Base-by-base conservation (phyloP, 2,329 filamentous ascomycete genomes). In the Beauveria scarabaeidicola region DNA sequence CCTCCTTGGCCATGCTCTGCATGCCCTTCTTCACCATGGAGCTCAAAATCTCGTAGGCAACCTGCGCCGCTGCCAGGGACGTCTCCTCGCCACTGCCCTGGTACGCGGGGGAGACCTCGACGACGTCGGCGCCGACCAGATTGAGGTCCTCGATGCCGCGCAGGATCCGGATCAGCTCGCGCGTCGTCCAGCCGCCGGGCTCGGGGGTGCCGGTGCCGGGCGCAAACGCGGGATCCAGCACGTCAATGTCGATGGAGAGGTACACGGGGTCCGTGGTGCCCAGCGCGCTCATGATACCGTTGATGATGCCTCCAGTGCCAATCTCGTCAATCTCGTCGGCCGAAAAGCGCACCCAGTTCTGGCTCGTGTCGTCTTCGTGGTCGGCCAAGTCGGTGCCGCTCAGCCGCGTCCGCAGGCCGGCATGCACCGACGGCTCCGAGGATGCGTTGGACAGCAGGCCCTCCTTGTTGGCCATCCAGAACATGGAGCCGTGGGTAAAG, bases 401-500 rank as follows among this genome's bases (percentile, higher is more conserved):
- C 3, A 95, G 77, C 1, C 90, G 81, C 0, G 90, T 95, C 48
- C 91, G 85, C 54, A 96, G 77, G 1, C 91, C 91, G 0, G 90
- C 91, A 71, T 96, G 91, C 6, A 94, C 89, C 0, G 83, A 88
- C 32, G 78, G 76, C 76, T 94, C 88, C 10, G 54, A 43, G 17
- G 60, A 54, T 38, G 69, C 64, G 71, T 93, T 92, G 62, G 83
- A 79, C 61, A 96, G 86, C 27, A 96, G 76, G 0, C 89, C 90
- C 71, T 96, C 91, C 32, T 86, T 85, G 52, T 86, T 86, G 6
- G 91, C 91, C 65, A 93, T 82, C 88, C 90, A 93, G 79, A 96
- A 96, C 86, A 96, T 94, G 65, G 84, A 90, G 5, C 92, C 91
- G 72, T 96, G 91, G 68, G 87, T 96, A 76, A 95, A 94, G 65